Percentiles rank a stretch among this genome's conserved stretches.
phyloP scores from a whole-genome alignment of 2,329 filamentous ascomycete species.

The Aspergillus floridensis region DNA sequence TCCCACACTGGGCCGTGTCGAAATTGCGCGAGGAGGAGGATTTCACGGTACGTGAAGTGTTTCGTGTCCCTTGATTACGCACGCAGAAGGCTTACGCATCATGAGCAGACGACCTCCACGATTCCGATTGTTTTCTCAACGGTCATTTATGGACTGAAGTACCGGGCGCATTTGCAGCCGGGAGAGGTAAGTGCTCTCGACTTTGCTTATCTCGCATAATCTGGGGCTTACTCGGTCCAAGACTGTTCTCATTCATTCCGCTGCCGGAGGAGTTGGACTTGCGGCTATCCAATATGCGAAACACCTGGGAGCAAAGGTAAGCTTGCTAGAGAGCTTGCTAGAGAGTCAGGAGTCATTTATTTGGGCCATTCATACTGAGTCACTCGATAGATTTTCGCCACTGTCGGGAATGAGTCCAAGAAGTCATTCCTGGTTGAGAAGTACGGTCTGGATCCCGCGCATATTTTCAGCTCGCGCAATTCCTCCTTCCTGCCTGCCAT shows the following conservation, averaged over 20 bases:
- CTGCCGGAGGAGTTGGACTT: conserved; percentile 26
- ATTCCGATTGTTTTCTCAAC: conserved; percentile 2
- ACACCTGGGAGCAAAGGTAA: conserved; percentile 18
- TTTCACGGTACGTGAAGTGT: not conserved
- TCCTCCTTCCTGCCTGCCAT: not conserved
- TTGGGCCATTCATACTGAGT: too few species aligned
- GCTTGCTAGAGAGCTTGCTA: too few species aligned
- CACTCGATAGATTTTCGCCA: conserved; percentile 20
- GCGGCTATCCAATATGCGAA: conserved; percentile 26
- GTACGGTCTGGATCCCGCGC: conserved; percentile 6
- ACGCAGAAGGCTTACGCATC: not conserved
- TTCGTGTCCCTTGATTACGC: too few species aligned
- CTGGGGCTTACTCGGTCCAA: not conserved
- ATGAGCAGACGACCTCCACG: not conserved
- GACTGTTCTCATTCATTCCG: conserved; percentile 25
- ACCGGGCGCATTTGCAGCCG: not conserved
- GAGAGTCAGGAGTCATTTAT: too few species aligned
- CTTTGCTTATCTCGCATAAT: not conserved
- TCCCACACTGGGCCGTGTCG: not conserved
- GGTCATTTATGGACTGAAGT: not conserved
- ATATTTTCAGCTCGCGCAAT: conserved; percentile 7
- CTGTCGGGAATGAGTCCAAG: conserved; percentile 22
- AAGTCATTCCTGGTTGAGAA: conserved; percentile 22
- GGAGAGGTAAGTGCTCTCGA: conserved; percentile 9
- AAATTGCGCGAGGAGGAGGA: not conserved